Conservation (phyloP, 805 yeast genomes). For the Metschnikowia baotianmanensis region DNA sequence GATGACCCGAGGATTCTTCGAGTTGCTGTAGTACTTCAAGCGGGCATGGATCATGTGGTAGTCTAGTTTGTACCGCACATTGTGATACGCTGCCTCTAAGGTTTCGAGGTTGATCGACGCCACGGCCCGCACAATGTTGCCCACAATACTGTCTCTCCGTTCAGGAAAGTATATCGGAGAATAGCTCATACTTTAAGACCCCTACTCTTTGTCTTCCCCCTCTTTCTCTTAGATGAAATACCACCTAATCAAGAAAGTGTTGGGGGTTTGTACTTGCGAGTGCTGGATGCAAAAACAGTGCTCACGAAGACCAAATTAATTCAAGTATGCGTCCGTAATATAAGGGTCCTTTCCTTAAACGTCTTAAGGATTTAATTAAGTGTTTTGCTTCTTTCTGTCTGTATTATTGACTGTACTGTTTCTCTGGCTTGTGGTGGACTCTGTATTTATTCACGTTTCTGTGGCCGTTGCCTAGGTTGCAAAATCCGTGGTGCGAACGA, state of each 20-base stretch:
- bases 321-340: too few relatives aligned
- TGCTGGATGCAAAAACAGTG: too few relatives aligned
- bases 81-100: constrained; percentile 20
- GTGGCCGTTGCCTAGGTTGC: not conserved
- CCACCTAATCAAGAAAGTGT: too few relatives aligned
- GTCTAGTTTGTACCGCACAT: constrained; percentile 31
- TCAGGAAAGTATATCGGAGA: constrained; percentile 7
- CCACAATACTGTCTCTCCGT: constrained; percentile 9
- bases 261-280: too few relatives aligned
- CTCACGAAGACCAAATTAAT: too few relatives aligned
- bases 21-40: constrained; percentile 38
- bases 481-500: not conserved
- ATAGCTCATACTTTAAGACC: constrained; percentile 1
- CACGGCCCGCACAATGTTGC: constrained; percentile 12
- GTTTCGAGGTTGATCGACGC: constrained; percentile 12
- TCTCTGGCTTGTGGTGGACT: too few relatives aligned
- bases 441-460: not conserved
- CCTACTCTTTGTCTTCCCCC: not conserved
- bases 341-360: too few relatives aligned
- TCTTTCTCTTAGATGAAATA: not conserved
- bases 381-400: too few relatives aligned
- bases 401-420: too few relatives aligned
- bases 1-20: constrained; percentile 36
- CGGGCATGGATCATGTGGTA: constrained; percentile 33
- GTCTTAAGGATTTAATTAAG: too few relatives aligned